Base-by-base conservation (phyloP, 23 red algal genomes). In the Gracilaria gracilis region DNA sequence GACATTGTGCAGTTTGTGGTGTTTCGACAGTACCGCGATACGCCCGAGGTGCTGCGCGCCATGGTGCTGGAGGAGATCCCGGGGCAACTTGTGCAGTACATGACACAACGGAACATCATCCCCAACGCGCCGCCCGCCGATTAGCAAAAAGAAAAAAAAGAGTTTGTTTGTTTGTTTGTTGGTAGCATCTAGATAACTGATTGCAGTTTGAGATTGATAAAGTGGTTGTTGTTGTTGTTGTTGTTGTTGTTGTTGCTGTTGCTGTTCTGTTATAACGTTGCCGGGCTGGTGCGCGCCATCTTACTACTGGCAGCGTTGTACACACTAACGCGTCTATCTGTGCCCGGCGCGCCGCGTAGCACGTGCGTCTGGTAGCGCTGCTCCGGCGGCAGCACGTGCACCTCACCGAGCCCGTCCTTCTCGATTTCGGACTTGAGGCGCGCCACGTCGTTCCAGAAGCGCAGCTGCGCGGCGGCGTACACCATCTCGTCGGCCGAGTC, bases 1-100 rank as follows among this genome's bases (percentile, higher is more conserved):
- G 93, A 95, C 55, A 95, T 95, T 61, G 93, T 95, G 39, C 83
- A 95, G 47, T 95, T 95, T 83, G 93, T 95, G 24, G 62, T 73
- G 72, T 95, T 72, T 89, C 72, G 86, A 84, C 57, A 81, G 48
- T 93, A 61, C 35, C 38, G 64, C 39, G 75, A 82, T 19, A 81
- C 73, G 23, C 82, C 75, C 2, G 92, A 87, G 74, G 84, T 87
- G 64, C 74, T 95, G 13, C 75, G 72, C 16, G 32, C 74, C 13
- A 75, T 87, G 83, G 83, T 95, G 17, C 57, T 95, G 46, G 92
- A 87, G 58, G 92, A 88, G 65, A 95, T 95, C n/a, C 92, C 92
- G 20, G 61, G 61, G 14, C 92, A 95, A 47, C 51, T 95, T 20
- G 36, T 95, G 71, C 76, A 83, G 28, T 95, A 86, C 66, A 95